Conservation (phyloP, 495 filamentous ascomycete genomes). For the Glarea lozoyensis region DNA sequence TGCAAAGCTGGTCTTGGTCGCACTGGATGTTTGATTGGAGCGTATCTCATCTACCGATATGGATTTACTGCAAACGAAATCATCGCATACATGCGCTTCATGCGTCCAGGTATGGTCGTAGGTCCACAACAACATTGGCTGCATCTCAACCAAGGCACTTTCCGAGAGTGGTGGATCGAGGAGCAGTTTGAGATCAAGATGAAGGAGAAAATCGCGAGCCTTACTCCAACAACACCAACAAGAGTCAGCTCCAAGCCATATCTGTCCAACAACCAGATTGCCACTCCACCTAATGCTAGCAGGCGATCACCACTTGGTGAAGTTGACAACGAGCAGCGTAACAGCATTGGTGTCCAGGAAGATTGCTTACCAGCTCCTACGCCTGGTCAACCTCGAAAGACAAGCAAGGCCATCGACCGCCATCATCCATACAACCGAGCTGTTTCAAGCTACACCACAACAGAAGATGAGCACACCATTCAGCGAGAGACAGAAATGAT, state of each 20-base stretch:
- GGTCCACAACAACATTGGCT: constrained; percentile 99
- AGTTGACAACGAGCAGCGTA: constrained; percentile 68
- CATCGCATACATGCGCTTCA: constrained; percentile 99
- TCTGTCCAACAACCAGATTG: constrained; percentile 25
- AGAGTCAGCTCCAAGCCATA: constrained; percentile 44
- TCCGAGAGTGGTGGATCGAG: constrained; percentile 97
- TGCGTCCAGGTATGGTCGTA: constrained; percentile 98
- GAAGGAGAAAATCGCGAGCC: constrained; percentile 36
- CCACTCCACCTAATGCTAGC: constrained; percentile 74
- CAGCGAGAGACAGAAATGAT: constrained; percentile 33
- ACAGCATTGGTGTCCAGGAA: constrained; percentile 49
- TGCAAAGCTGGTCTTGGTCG: constrained; percentile 97
- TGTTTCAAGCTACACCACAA: constrained; percentile 25
- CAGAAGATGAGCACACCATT: constrained; percentile 25
- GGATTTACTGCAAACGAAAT: constrained; percentile 98
- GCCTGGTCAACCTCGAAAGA: constrained; percentile 91
- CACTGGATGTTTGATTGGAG: constrained; percentile 92
- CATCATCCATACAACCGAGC: constrained; percentile 44
- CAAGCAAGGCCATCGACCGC: constrained; percentile 40
- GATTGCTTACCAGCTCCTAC: constrained; percentile 91
- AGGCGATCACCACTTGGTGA: constrained; percentile 82
- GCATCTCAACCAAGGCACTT: constrained; percentile 90
- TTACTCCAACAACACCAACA: constrained; percentile 67
- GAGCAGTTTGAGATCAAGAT: constrained; percentile 61
- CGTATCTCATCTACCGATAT: constrained; percentile 94